These are phyloP conservation scores for Paxillus rubicundulus DNA, from an alignment of 768 basidiomycete species.

Conservation along the genomic window DNA sequence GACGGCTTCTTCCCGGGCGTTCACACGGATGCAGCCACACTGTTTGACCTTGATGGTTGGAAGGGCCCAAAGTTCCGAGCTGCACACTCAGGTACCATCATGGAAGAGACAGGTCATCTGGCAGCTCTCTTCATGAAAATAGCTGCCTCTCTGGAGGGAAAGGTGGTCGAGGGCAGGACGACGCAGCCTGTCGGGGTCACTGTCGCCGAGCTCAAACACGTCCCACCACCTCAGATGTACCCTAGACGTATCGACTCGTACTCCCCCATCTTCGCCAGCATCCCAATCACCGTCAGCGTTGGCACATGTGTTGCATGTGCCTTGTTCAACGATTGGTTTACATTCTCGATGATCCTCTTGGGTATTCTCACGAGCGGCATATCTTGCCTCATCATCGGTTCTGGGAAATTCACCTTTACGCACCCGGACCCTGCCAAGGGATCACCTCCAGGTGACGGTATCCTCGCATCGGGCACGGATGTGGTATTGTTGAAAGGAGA, in stretches of 20 bases:
- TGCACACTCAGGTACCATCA: conserved; percentile 31
- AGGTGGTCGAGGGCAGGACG: conserved; percentile 22
- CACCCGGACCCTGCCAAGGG: conserved; percentile 26
- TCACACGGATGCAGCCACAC: conserved; percentile 29
- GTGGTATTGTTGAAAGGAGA: conserved; percentile 28
- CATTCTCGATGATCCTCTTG: conserved; percentile 34
- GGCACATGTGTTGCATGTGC: conserved; percentile 29
- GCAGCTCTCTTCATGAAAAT: conserved; percentile 29
- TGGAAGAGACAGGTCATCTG: conserved; percentile 32
- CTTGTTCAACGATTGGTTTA: conserved; percentile 32
- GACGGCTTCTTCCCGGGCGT: conserved; percentile 35
- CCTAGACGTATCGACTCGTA: conserved; percentile 20
- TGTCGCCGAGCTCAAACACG: conserved; percentile 23
- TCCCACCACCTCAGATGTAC: conserved; percentile 13
- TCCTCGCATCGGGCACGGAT: conserved; percentile 21
- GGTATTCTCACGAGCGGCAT: conserved; percentile 32
- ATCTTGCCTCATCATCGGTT: conserved; percentile 34
- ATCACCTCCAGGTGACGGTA: conserved; percentile 31
- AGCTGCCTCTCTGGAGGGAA: conserved; percentile 12
- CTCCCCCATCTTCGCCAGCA: conserved; percentile 25
- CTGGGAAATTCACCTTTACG: conserved; percentile 26
- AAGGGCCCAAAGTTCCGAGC: conserved; percentile 34
- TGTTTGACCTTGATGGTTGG: conserved; percentile 32
- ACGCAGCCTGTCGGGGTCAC: conserved; percentile 27
- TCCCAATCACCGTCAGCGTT: conserved; percentile 31